These are phyloP conservation scores for Lipomyces mesembrius DNA, from an alignment of 805 yeast species.

Conservation along the genomic window DNA sequence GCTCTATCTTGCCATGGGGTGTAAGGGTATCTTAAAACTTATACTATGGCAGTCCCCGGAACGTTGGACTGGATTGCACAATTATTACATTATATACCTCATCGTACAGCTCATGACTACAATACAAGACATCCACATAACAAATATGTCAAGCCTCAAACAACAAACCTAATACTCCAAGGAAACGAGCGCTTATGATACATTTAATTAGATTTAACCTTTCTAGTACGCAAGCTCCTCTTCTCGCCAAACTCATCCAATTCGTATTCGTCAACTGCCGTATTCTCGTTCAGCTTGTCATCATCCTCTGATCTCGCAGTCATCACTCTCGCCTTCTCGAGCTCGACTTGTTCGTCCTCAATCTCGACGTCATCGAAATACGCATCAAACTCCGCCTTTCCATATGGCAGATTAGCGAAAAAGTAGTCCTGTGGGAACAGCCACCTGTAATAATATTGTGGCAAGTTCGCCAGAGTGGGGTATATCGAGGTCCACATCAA, in stretches of 20 bases:
- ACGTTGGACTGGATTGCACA: neutral
- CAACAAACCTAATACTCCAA: neutral
- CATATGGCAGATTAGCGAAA: constrained; percentile 20
- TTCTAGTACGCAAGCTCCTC: neutral
- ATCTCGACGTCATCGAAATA: constrained; percentile 12
- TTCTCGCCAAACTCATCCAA: neutral
- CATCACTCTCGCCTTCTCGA: neutral
- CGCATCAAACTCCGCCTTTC: constrained; percentile 10
- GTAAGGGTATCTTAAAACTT: neutral
- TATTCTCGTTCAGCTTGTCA: neutral
- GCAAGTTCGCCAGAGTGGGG: constrained; percentile 2
- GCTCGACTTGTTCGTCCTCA: neutral
- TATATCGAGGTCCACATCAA: constrained; percentile 14
- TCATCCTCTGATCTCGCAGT: neutral
- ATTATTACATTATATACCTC: neutral
- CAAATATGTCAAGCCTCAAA: neutral
- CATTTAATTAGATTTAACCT: constrained; percentile 1
- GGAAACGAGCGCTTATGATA: neutral
- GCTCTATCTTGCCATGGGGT: neutral
- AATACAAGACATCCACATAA: neutral
- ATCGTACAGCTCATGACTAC: constrained; percentile 1
- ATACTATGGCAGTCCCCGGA: neutral
- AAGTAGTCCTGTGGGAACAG: constrained; percentile 7
- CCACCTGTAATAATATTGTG: constrained; percentile 6
- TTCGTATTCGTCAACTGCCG: neutral